Percentiles rank a stretch among this genome's conserved stretches.
Conservation (phyloP, 1,284 basidiomycete species). For the Cryptococcus floricola region DNA sequence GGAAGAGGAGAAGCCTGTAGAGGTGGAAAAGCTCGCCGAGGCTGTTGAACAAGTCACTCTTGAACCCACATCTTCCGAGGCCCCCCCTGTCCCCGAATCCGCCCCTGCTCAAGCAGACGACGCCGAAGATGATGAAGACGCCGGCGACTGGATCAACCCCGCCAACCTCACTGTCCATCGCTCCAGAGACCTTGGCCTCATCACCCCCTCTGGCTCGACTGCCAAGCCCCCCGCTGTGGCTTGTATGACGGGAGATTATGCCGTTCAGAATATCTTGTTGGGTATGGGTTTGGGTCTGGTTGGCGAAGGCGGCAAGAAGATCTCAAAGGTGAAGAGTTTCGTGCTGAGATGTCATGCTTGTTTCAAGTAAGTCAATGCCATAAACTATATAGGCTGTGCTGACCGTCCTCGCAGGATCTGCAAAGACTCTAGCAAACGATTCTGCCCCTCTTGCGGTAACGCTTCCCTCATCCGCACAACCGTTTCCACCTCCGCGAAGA, state of each 20-base stretch:
- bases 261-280: conserved; percentile 96
- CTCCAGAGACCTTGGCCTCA: conserved; percentile 75
- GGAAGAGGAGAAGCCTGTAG: conserved; percentile 50
- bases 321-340: conserved; percentile 91
- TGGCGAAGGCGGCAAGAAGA: conserved; percentile 85
- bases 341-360: conserved; percentile 96
- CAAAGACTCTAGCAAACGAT: conserved; percentile 90
- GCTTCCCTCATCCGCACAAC: conserved; percentile 86
- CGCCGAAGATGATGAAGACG: conserved; percentile 64
- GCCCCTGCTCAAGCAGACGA: conserved; percentile 51
- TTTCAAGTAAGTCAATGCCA: conserved; percentile 74
- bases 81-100: neutral
- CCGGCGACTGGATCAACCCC: conserved; percentile 96
- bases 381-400: neutral
- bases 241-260: conserved; percentile 98
- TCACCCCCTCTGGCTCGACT: conserved; percentile 53
- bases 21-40: conserved; percentile 46
- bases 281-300: conserved; percentile 92
- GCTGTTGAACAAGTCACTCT: conserved; percentile 56
- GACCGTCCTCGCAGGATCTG: conserved; percentile 64
- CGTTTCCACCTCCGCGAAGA: conserved; percentile 68
- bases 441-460: conserved; percentile 97
- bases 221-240: conserved; percentile 56
- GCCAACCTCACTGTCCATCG: conserved; percentile 83
- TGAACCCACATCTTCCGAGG: conserved; percentile 4